Conservation (phyloP, 1,284 basidiomycete genomes). For the Inonotus obliquus region DNA sequence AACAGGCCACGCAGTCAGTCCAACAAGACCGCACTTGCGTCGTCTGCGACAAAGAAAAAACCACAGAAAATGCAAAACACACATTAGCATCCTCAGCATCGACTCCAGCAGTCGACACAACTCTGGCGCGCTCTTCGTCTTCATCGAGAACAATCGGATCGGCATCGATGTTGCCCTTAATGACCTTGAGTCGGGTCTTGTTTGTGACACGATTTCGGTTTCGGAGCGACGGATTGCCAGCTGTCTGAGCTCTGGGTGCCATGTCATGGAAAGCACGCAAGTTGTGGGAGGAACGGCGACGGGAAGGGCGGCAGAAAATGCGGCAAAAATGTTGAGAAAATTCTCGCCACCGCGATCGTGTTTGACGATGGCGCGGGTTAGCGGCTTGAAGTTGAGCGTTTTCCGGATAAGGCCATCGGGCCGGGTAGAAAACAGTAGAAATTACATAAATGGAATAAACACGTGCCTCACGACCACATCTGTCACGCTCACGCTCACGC, state of each 20-base stretch:
- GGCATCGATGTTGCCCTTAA: constrained; percentile 74
- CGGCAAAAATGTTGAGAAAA: constrained; percentile 13
- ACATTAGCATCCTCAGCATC: constrained; percentile 88
- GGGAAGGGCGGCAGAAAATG: constrained; percentile 9
- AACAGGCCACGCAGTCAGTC: constrained; percentile 37
- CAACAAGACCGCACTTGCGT: constrained; percentile 36
- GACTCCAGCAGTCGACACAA: constrained; percentile 62
- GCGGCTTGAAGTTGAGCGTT: constrained; percentile 4
- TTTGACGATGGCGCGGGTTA: constrained; percentile 15
- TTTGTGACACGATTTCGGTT: constrained; percentile 86
- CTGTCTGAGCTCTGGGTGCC: constrained; percentile 65
- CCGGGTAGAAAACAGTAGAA: constrained; percentile 2
- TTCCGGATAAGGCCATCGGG: constrained; percentile 4
- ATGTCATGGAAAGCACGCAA: constrained; percentile 52
- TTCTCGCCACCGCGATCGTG: constrained; percentile 17
- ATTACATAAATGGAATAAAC: constrained; percentile 1
- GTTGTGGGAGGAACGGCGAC: neutral
- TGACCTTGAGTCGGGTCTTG: constrained; percentile 84
- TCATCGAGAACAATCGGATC: constrained; percentile 79
- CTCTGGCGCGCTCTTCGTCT: constrained; percentile 74
- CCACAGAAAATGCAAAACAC: constrained; percentile 39
- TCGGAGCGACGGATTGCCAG: constrained; percentile 69
- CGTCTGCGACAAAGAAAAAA: constrained; percentile 30
- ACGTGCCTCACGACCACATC: constrained; percentile 1
- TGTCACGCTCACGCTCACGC: neutral